These are phyloP conservation scores for Francoa sonchifolia DNA, from an alignment of 441 rosid species.

Conservation along the genomic window DNA sequence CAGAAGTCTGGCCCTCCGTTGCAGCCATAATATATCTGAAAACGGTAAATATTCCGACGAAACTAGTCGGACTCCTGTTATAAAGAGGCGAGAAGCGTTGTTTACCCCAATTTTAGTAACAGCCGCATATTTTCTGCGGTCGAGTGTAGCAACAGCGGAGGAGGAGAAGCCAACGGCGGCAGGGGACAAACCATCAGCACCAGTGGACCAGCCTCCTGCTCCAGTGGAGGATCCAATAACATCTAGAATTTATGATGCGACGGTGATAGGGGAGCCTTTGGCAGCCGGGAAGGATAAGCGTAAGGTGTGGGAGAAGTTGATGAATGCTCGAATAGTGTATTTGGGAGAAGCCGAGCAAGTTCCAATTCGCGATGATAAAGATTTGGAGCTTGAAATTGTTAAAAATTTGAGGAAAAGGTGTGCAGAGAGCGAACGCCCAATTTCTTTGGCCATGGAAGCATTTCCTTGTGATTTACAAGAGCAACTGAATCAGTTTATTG, in stretches of 20 bases:
- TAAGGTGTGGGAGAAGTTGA: constrained; percentile 74
- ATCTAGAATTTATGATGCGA: constrained; percentile 72
- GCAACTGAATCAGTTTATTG: constrained; percentile 51
- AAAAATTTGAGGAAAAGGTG: constrained; percentile 49
- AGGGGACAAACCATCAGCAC: background rate
- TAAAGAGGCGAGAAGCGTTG: constrained; percentile 9
- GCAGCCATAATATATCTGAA: too few species aligned
- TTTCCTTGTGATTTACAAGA: constrained; percentile 67
- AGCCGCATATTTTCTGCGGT: constrained; percentile 14
- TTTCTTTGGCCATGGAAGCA: constrained; percentile 66
- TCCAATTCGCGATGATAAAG: constrained; percentile 64
- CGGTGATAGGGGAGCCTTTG: constrained; percentile 79
- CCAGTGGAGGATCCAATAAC: constrained; percentile 23
- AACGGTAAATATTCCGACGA: background rate
- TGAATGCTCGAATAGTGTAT: constrained; percentile 67
- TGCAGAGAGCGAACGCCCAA: constrained; percentile 35
- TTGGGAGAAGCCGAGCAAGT: constrained; percentile 91
- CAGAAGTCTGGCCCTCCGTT: background rate
- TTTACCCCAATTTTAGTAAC: constrained; percentile 42
- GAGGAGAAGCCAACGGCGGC: constrained; percentile 7
- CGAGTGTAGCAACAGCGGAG: constrained; percentile 19
- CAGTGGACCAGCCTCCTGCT: constrained; percentile 11
- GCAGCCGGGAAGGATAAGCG: constrained; percentile 72
- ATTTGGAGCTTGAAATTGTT: constrained; percentile 60
- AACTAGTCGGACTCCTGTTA: background rate